A percentile compares a stretch with the other conserved stretches of the same genome.
Evolutionary conservation across 768 basidiomycete species (phyloP).

Genomic region (Suillus americanus): DNA sequence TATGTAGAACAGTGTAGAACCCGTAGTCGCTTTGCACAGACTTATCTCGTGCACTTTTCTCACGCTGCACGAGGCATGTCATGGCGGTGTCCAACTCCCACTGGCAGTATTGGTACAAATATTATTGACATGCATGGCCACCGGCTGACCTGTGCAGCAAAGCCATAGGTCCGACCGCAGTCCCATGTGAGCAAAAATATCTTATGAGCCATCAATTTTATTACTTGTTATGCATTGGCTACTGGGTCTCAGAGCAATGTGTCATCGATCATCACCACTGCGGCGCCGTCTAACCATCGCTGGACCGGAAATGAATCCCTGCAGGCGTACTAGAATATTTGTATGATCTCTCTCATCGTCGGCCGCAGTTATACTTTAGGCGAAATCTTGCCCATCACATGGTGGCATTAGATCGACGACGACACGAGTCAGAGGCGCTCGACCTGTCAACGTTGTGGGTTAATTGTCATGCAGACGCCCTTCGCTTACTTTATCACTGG

Average conservation of each 20-base stretch:
- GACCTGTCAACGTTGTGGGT: conserved; percentile 3
- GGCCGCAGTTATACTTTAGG: conserved; percentile 4
- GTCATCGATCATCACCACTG: background rate
- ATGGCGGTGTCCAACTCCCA: conserved; percentile 1
- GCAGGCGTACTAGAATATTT: background rate
- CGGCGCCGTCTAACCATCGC: background rate
- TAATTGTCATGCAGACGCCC: conserved; percentile 6
- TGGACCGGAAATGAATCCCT: conserved; percentile 2
- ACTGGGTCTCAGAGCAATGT: background rate
- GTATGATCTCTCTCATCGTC: background rate
- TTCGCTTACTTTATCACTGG: background rate
- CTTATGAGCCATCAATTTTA: background rate
- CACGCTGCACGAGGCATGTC: background rate
- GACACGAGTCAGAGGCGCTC: background rate
- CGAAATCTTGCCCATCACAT: background rate
- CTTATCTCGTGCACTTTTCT: conserved; percentile 8
- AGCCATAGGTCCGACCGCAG: background rate
- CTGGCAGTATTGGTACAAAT: background rate
- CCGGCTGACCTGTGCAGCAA: background rate
- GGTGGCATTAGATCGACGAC: conserved; percentile 3
- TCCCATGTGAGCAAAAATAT: background rate
- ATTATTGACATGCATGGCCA: conserved; percentile 4
- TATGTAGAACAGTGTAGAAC: conserved; percentile 7
- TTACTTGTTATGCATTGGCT: background rate
- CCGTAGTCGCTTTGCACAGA: background rate